Evolutionary conservation across 805 yeast genomes (phyloP), one percentile per base, ranked within the genome.

Genomic region (Teunomyces panamensis): DNA sequence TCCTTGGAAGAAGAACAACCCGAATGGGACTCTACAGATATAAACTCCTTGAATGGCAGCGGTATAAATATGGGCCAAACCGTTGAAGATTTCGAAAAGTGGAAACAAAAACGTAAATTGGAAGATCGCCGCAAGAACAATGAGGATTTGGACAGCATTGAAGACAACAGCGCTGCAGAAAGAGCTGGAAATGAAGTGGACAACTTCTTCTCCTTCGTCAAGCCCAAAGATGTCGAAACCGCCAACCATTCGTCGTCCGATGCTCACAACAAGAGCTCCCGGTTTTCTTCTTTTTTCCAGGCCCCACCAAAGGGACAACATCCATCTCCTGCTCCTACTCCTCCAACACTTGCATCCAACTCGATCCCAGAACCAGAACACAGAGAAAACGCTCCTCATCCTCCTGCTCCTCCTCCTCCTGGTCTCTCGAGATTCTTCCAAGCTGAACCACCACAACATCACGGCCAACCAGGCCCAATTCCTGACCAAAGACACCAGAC

Each of bases 51-150:
- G 26, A 41, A 13, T 9, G 45, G 34, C n/a, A 13, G 41, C 10
- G 44, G 36, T 16, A 59, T 53, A 43, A 57, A 57, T 57, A 74
- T 63, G 65, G 84, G 84, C 16, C 77, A 72, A 46, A 74, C 84
- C 0, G 77, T 78, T 3, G 76, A 77, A 46, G 85, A 81, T 51
- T 81, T 80, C 55, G 86, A 81, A 57, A 72, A 68, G 50, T 81
- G 85, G 85, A 79, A 79, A 59, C 62, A 74, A 43, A 71, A 69
- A 50, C 77, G 79, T 84, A 72, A 71, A 50, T 62, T 71, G 42
- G 79, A 79, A 56, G 80, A 80, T 34, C 71, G 71, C 30, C 71
- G 67, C 50, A 68, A 73, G 54, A 71, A 74, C 42, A 81, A 80
- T 4, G 46, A 49, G 7, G 47, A 32, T 11, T 5, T 24, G 9